Evolutionary conservation across 1,139 yeast species (phyloP), one percentile per base, ranked within the genome.

Genomic region (Hanseniaspora uvarum): DNA sequence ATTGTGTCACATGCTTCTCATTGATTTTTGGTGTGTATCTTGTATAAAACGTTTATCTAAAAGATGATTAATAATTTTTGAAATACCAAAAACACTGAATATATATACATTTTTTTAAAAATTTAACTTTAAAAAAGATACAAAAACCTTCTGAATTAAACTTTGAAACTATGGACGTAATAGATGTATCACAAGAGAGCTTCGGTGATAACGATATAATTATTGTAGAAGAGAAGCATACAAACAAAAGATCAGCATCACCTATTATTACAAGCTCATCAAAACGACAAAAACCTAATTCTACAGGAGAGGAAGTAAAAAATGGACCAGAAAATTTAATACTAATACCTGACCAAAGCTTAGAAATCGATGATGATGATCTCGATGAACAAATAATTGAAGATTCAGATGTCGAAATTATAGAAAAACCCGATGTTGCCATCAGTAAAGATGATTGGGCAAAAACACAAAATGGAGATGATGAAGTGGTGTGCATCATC

Each of bases 401-500:
- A 33, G 56, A 55, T 31, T 51, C 40, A 1, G 55, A 55, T 37
- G 41, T 44, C n/a, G 59, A 49, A 41, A 47, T 37, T 37, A 55
- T 51, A 24, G 56, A 54, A 31, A 54, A 54, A 5, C 54, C 54
- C 3, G 33, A 18, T 23, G 19, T 18, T 24, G n/a, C 46, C 5
- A 18, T 18, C 21, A 40, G 33, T n/a, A 47, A 39, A 28, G 34
- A 23, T 28, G 28, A 49, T 18, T 21, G 23, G 65, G 53, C n/a
- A 10, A 21, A 26, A 16, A 28, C 47, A 24, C 23, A 39, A 16
- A 23, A 24, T n/a, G 43, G 30, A 5, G 43, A 39, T 2, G 8
- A 38, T 63, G 33, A 70, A 68, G 11, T 72, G 71, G 7, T 78
- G 81, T 61, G 78, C 79, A 0, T 50, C 19, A 74, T 78, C 21